phyloP scores from a whole-genome alignment of 495 filamentous ascomycete genomes.

The Aspergillus coremiiformis region DNA sequence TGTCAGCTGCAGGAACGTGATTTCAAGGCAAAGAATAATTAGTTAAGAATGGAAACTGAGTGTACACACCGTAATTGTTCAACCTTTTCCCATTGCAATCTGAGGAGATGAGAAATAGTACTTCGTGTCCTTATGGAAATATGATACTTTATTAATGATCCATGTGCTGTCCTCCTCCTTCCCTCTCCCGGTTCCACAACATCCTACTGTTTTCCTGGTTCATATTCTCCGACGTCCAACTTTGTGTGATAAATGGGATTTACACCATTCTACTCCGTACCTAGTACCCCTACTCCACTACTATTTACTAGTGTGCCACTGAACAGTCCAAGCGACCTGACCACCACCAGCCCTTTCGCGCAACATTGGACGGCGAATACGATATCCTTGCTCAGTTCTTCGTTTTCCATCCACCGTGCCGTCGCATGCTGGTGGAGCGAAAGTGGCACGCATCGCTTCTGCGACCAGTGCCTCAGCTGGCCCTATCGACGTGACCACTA shows the following conservation, averaged over 20 bases:
- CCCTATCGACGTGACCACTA: conserved; percentile 20
- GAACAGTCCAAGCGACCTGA: background rate
- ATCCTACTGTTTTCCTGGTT: background rate
- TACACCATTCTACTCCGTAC: too few relatives aligned
- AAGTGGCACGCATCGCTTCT: conserved; percentile 24
- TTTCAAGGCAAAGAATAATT: background rate
- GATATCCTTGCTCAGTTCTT: background rate
- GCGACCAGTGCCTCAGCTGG: conserved; percentile 21
- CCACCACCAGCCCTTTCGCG: background rate
- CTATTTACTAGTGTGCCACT: background rate
- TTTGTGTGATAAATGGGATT: background rate
- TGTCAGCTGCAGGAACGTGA: background rate
- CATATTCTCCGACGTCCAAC: background rate
- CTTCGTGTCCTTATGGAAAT: background rate
- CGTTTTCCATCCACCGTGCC: conserved; percentile 16
- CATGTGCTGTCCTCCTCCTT: background rate
- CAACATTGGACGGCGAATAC: conserved; percentile 1
- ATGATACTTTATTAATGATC: background rate
- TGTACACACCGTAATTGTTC: background rate
- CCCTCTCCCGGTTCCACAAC: background rate
- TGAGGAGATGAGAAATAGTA: too few relatives aligned
- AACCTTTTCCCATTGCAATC: background rate
- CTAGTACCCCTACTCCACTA: background rate
- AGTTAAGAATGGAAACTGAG: too few relatives aligned
- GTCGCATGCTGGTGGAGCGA: conserved; percentile 22